A percentile compares a stretch with the other conserved stretches of the same genome.
phyloP scores from a whole-genome alignment of 805 yeast species.

The Candida yuanshanica region DNA sequence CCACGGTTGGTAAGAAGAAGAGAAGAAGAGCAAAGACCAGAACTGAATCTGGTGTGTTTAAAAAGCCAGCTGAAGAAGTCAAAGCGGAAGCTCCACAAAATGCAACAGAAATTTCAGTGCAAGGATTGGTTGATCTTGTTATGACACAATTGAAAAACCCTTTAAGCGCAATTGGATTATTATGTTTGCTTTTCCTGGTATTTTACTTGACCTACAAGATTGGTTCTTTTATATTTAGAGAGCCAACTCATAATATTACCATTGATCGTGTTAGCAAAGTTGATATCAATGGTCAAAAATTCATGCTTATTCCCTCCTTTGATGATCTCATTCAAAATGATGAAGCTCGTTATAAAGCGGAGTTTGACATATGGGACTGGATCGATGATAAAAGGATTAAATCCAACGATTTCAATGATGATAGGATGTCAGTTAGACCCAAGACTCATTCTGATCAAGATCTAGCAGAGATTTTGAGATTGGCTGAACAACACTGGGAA shows the following conservation, averaged over 20 bases:
- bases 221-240: not conserved
- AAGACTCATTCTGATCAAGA: slow-evolving; percentile 18
- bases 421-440: not conserved
- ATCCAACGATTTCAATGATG: not conserved
- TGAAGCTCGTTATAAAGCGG: slow-evolving; percentile 6
- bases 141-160: not conserved
- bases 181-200: not conserved
- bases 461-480: slow-evolving; percentile 17
- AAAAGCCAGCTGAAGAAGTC: not conserved
- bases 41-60: not conserved
- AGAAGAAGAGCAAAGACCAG: slow-evolving; percentile 13
- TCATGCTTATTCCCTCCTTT: slow-evolving; percentile 17
- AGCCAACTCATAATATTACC: not conserved
- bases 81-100: not conserved
- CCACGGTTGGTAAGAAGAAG: slow-evolving; percentile 12
- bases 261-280: slow-evolving; percentile 11
- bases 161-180: not conserved
- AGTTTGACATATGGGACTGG: slow-evolving; percentile 26
- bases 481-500: slow-evolving; percentile 18
- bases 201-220: not conserved
- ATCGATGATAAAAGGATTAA: slow-evolving; percentile 15
- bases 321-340: slow-evolving; percentile 6
- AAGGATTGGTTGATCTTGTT: not conserved
- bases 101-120: not conserved
- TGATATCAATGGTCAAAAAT: slow-evolving; percentile 20